Percentiles rank a stretch among this genome's conserved stretches.
Evolutionary conservation across 225 moss, liverwort and hornwort species (phyloP).

Genomic region (Sphagnum contortum): DNA sequence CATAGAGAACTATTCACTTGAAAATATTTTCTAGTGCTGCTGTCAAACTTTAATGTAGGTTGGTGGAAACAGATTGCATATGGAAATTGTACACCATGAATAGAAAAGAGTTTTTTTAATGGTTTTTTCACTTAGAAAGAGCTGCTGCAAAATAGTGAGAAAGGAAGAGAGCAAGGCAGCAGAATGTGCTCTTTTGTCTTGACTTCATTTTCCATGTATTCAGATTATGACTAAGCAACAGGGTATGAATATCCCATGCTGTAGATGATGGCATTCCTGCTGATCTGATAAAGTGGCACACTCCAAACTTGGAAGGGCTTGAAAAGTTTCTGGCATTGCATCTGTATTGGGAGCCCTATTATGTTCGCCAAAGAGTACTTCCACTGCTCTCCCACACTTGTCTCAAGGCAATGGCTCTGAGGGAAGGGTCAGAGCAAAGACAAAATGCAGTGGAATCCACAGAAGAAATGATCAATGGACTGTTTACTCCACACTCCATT

Average conservation of each 20-base stretch:
- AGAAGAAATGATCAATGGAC: slow-evolving; percentile 11
- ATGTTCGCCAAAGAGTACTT: slow-evolving; percentile 20
- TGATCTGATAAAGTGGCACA: slow-evolving; percentile 13
- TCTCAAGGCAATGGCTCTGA: slow-evolving; percentile 15
- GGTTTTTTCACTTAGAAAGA: no score
- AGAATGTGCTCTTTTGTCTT: no score
- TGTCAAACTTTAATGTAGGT: no score
- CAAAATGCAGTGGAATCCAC: background rate
- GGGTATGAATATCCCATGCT: background rate
- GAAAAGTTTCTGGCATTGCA: slow-evolving; percentile 22
- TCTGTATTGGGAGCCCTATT: slow-evolving; percentile 24
- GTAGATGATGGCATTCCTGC: slow-evolving; percentile 13
- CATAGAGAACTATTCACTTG: no score
- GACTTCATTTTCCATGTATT: background rate
- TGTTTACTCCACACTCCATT: slow-evolving; percentile 24
- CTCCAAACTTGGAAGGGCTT: slow-evolving; percentile 22
- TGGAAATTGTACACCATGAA: no score
- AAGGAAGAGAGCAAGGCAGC: no score
- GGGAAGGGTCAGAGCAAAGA: background rate
- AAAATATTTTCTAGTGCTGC: no score
- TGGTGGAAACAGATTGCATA: no score
- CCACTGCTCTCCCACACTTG: slow-evolving; percentile 36
- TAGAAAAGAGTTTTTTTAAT: no score
- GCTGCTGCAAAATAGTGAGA: no score
- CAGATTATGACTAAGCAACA: no score